These are phyloP conservation scores for Fragaria iinumae DNA, from an alignment of 306 rosid species.

Conservation along the genomic window DNA sequence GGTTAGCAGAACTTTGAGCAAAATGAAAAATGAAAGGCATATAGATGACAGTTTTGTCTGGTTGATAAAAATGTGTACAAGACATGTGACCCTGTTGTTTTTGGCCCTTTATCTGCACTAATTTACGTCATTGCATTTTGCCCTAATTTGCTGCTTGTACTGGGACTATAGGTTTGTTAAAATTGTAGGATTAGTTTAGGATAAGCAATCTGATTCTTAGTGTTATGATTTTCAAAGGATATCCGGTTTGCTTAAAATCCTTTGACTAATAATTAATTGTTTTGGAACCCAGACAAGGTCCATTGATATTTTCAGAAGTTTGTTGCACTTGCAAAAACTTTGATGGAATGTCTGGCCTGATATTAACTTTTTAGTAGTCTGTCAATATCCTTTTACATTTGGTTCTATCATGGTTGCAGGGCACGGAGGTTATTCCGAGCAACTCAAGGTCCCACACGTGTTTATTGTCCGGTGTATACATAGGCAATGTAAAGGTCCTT, in stretches of 20 bases:
- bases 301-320: background rate
- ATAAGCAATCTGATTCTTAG: background rate
- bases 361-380: background rate
- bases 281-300: background rate
- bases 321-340: background rate
- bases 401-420: conserved; percentile 47
- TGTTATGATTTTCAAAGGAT: background rate
- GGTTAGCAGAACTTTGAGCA: background rate
- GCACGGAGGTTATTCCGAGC: conserved; percentile 76
- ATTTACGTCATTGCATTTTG: background rate
- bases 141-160: background rate
- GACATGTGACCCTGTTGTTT: background rate
- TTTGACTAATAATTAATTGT: background rate
- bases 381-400: background rate
- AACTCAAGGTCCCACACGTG: conserved; percentile 93
- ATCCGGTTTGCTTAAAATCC: background rate
- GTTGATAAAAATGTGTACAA: background rate
- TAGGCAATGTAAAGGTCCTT: conserved; percentile 79
- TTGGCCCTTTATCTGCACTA: background rate
- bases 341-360: background rate
- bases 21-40: background rate
- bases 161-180: background rate
- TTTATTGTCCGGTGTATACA: conserved; percentile 75
- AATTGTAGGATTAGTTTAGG: background rate
- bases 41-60: background rate